phyloP scores from a whole-genome alignment of 768 basidiomycete genomes.

The Trametes meyenii region DNA sequence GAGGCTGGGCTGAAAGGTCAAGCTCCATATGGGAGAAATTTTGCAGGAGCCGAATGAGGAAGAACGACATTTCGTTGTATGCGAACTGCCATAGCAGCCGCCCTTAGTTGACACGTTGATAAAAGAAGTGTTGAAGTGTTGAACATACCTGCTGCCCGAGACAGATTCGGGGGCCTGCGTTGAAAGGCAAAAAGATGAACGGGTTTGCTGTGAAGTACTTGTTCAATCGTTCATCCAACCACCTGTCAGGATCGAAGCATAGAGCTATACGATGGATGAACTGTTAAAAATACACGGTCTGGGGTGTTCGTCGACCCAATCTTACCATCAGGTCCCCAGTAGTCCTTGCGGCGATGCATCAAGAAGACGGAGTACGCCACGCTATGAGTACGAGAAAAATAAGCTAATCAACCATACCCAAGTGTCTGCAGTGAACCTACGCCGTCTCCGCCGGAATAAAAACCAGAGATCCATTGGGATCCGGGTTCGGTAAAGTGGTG shows the following conservation, averaged over 20 bases:
- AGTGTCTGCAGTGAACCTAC: conserved; percentile 36
- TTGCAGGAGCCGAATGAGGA: conserved; percentile 55
- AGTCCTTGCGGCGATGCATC: conserved; percentile 46
- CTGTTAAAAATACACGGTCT: background rate
- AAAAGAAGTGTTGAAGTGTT: background rate
- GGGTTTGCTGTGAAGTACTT: conserved; percentile 60
- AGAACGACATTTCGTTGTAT: conserved; percentile 58
- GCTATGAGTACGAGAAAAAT: conserved; percentile 2
- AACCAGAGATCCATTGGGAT: conserved; percentile 30
- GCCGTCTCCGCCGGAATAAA: conserved; percentile 31
- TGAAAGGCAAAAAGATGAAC: conserved; percentile 72
- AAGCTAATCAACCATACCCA: background rate
- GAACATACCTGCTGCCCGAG: conserved; percentile 49
- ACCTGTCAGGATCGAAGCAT: conserved; percentile 66
- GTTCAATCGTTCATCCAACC: conserved; percentile 57
- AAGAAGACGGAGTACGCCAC: conserved; percentile 33
- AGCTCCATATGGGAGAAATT: conserved; percentile 46
- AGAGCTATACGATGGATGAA: conserved; percentile 26
- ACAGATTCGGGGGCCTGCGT: conserved; percentile 68
- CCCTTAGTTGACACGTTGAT: background rate
- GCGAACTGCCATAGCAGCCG: conserved; percentile 42
- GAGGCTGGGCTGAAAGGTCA: conserved; percentile 40
- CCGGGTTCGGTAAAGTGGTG: conserved; percentile 26
- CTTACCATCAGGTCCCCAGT: conserved; percentile 59
- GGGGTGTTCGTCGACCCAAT: background rate